Percentiles rank a stretch among this genome's conserved stretches.
phyloP scores from a whole-genome alignment of 2,329 filamentous ascomycete species.

The Ophiocordyceps camponoti-floridani region DNA sequence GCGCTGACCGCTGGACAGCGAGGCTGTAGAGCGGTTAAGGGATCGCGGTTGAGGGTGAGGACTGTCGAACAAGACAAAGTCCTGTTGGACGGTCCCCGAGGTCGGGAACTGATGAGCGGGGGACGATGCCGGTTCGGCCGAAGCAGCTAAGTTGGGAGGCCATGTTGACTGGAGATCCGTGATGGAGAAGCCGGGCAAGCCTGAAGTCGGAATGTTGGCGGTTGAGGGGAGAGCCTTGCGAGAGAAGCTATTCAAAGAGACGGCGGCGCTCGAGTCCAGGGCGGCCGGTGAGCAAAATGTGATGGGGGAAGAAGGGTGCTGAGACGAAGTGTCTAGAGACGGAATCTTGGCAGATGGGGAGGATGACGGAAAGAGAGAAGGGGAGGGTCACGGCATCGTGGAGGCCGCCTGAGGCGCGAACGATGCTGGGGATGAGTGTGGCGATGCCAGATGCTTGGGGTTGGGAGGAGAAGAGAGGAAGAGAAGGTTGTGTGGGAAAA shows the following conservation, averaged over 20 bases:
- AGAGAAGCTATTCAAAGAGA: constrained; percentile 37
- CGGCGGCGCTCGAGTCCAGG: constrained; percentile 46
- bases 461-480: constrained; percentile 12
- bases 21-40: constrained; percentile 19
- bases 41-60: constrained; percentile 18
- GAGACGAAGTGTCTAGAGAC: constrained; percentile 17
- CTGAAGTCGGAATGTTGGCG: constrained; percentile 44
- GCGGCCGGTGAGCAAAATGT: constrained; percentile 36
- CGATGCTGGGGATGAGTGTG: constrained; percentile 2
- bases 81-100: constrained; percentile 36
- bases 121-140: constrained; percentile 42
- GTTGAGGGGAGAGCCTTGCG: constrained; percentile 33
- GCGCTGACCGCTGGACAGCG: constrained; percentile 21
- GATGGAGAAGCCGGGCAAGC: constrained; percentile 56
- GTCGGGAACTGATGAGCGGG: constrained; percentile 37
- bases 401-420: constrained; percentile 19
- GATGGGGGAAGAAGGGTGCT: constrained; percentile 16
- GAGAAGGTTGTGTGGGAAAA: constrained; percentile 8
- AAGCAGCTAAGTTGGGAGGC: constrained; percentile 49
- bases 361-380: constrained; percentile 17
- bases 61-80: constrained; percentile 63
- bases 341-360: constrained; percentile 32
- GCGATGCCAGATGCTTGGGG: background rate
- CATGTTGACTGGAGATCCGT: constrained; percentile 72
- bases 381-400: constrained; percentile 42